Percentiles rank a stretch among this genome's conserved stretches.
These are phyloP conservation scores for Eucalyptus marginata DNA, from an alignment of 345 rosid genomes.

Conservation along the genomic window DNA sequence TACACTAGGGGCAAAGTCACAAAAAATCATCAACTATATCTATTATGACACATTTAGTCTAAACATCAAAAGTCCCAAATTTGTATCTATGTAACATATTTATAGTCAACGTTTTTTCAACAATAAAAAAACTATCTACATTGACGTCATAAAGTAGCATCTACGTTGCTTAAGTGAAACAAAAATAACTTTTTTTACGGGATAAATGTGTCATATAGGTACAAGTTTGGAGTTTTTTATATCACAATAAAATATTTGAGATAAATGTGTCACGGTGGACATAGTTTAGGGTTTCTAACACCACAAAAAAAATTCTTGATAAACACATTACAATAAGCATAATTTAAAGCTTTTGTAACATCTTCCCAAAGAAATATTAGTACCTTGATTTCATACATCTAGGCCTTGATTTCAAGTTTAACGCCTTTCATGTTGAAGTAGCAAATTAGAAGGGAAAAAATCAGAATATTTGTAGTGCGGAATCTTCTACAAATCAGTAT, in stretches of 20 bases:
- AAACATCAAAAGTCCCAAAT: not conserved
- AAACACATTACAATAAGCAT: not conserved
- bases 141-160: not conserved
- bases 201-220: not conserved
- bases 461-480: no score
- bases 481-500: no score
- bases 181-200: accelerated
- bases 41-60: not conserved
- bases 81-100: not conserved
- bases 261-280: accelerated
- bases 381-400: not conserved
- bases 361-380: not conserved
- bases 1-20: not conserved
- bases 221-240: not conserved
- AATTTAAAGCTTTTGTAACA: not conserved
- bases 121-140: not conserved
- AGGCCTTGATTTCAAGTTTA: not conserved
- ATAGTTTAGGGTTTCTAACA: not conserved
- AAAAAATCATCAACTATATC: not conserved
- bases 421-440: not conserved
- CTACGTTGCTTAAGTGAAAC: not conserved
- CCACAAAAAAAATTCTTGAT: not conserved
- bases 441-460: no score
- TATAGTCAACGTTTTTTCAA: not conserved
- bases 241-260: not conserved